A percentile compares a stretch with the other conserved stretches of the same genome.
Conservation (phyloP, 257 asterid genomes). For the Ballota nigra region DNA sequence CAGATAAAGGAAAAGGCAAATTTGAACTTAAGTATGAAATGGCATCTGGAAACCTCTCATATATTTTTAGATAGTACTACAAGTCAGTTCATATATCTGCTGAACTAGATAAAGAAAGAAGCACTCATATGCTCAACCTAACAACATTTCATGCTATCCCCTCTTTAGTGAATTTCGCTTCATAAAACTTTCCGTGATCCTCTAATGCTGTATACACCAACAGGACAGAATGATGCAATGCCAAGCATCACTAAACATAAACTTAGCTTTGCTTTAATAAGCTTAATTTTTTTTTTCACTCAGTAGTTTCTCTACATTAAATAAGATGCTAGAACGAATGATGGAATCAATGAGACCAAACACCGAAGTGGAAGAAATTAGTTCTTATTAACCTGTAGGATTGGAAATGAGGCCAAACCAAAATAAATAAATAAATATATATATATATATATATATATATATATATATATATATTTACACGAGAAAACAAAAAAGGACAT, state of each 20-base stretch:
- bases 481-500: neutral
- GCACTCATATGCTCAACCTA: neutral
- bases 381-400: neutral
- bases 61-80: neutral
- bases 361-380: neutral
- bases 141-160: neutral
- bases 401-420: neutral
- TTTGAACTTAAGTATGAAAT: neutral
- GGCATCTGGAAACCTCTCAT: neutral
- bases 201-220: neutral
- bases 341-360: neutral
- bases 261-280: neutral
- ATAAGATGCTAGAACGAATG: neutral
- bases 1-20: constrained; percentile 2
- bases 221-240: neutral
- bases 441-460: too few species aligned
- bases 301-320: constrained; percentile 9
- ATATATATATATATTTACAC: too few species aligned
- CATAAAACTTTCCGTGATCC: neutral
- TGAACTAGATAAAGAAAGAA: constrained; percentile 10
- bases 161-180: neutral
- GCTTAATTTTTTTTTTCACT: neutral
- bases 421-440: too few species aligned
- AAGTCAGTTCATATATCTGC: neutral
- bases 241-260: too few species aligned